Base-by-base conservation (phyloP, 352 stramenopile genomes). In the Pythium guiyangense region DNA sequence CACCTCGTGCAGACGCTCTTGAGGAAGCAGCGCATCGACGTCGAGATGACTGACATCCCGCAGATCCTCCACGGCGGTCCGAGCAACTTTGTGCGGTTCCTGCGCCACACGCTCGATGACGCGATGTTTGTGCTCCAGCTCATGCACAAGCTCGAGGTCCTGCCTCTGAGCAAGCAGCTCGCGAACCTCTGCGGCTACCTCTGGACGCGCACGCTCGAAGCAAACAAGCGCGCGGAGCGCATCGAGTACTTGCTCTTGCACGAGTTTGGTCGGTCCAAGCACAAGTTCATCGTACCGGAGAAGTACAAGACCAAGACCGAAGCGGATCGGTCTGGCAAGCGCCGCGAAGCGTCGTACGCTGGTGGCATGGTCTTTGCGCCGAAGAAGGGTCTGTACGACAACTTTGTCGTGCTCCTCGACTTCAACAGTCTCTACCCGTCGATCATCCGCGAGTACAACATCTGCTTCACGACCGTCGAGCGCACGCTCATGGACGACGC, bases 341-440 rank as follows among this genome's bases (percentile, higher is more conserved):
- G 71, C 10, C 73, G 82, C 50, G 82, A 94, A 56, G 90, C 96
- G 6, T 97, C 96, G n/a, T 99, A 99, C 71, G 90, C 88, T 26
- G 97, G 97, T 73, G 98, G 98, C 69, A 94, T 99, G 69, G 97
- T 99, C 35, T 94, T 99, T 67, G 97, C 99, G 46, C 98, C 98
- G 3, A 99, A 99, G 80, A 98, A 98, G 66, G 97, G 97, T 29
- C 77, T 99, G 2, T 99, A 99, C 77, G 98, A 99, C 80, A 98
- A 98, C 51, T 99, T 98, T 70, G 98, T 99, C 57, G 86, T 99
- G 52, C 74, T 99, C 47, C 71, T 99, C 42, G 98, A 99, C 90
- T 99, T 99, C 77, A 99, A 99, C 84, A 99, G 92, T 85, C 83
- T 99, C 61, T 99, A 99, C 73, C 98, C 98, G 18, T 99, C 94